Percentiles rank a stretch among this genome's conserved stretches.
Conservation (phyloP, 306 rosid species). For the Fragaria iinumae region DNA sequence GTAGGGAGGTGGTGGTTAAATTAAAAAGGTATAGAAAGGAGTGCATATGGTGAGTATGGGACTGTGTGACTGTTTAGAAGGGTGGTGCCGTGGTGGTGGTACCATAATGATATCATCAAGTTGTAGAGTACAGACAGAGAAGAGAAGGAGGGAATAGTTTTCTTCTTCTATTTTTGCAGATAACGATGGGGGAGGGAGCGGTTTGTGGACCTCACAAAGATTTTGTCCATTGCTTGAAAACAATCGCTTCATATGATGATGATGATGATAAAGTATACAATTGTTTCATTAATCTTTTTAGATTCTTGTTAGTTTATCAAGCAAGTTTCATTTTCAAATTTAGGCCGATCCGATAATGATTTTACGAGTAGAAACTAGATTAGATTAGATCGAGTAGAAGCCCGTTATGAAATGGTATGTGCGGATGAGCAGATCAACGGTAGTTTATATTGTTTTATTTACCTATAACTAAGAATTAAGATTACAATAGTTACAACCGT, state of each 20-base stretch:
- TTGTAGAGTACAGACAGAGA: neutral
- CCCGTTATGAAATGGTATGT: too few relatives aligned
- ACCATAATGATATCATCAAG: neutral
- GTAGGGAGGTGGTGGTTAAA: neutral
- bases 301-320: too few relatives aligned
- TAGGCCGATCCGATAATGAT: too few relatives aligned
- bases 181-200: neutral
- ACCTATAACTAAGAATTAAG: too few relatives aligned
- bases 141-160: neutral
- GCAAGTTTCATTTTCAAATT: too few relatives aligned
- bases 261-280: too few relatives aligned
- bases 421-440: too few relatives aligned
- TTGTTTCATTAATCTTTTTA: too few relatives aligned
- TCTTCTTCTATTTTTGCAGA: neutral
- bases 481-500: too few relatives aligned
- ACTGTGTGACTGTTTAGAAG: neutral
- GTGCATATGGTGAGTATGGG: neutral
- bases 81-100: neutral
- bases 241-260: neutral
- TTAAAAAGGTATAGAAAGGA: neutral
- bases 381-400: too few relatives aligned
- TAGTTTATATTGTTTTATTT: too few relatives aligned
- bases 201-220: neutral
- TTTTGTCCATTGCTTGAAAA: neutral
- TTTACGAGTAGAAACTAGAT: too few relatives aligned